Conservation (phyloP, 345 rosid genomes). For the Aquilaria malaccensis region DNA sequence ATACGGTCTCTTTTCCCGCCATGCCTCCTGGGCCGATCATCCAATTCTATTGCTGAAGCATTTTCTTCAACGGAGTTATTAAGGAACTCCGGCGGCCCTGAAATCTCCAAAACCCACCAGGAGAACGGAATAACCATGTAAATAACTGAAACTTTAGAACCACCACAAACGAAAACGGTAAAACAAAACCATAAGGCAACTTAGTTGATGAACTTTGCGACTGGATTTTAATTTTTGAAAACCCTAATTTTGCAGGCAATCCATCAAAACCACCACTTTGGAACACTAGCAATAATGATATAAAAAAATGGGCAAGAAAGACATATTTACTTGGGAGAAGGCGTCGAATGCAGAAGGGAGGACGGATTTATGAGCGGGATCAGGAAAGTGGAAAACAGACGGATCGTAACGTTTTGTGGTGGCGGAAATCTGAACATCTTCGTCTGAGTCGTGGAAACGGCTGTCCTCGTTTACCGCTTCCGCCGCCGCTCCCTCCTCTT, state of each 20-base stretch:
- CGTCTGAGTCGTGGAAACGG: slow-evolving; percentile 22
- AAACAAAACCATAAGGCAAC: neutral
- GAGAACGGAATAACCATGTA: slow-evolving; percentile 6
- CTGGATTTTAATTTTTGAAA: neutral
- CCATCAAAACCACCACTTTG: too few species aligned
- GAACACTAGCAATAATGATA: too few species aligned
- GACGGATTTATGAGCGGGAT: slow-evolving; percentile 32
- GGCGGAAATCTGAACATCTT: slow-evolving; percentile 24
- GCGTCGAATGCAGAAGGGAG: slow-evolving; percentile 86
- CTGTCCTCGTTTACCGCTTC: slow-evolving; percentile 19
- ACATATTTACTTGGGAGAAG: slow-evolving; percentile 60
- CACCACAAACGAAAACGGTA: neutral
- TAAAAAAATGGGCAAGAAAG: neutral
- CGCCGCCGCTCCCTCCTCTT: slow-evolving; percentile 33
- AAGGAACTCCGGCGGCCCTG: slow-evolving; percentile 88
- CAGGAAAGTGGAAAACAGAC: slow-evolving; percentile 34
- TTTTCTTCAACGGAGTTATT: slow-evolving; percentile 51
- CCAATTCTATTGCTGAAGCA: slow-evolving; percentile 34
- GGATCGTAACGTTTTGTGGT: slow-evolving; percentile 30
- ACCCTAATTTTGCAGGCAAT: too few species aligned
- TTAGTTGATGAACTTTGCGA: neutral
- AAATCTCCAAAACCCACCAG: slow-evolving; percentile 44
- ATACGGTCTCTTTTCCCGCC: slow-evolving; percentile 39
- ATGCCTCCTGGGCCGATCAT: slow-evolving; percentile 33
- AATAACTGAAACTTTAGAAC: slow-evolving; percentile 6